phyloP scores from a whole-genome alignment of 2,329 filamentous ascomycete genomes.

The Thermochaetoides dissita region DNA sequence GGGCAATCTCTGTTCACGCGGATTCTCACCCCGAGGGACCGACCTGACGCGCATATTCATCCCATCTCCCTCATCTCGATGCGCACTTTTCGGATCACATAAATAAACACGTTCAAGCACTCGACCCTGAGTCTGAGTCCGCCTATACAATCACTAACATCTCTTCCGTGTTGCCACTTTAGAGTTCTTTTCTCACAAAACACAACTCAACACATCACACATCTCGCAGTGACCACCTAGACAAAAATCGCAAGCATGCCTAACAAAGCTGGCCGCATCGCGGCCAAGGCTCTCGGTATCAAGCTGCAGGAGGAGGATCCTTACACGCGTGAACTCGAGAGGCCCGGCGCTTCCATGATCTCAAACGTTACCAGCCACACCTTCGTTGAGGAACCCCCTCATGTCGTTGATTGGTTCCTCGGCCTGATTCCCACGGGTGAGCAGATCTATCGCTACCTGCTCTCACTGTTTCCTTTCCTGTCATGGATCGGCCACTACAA shows the following conservation, averaged over 20 bases:
- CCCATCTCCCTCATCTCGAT: too few relatives aligned
- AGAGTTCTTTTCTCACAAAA: neutral
- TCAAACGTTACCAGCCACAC: slow-evolving; percentile 59
- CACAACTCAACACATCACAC: neutral
- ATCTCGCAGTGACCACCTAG: too few relatives aligned
- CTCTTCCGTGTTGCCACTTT: neutral
- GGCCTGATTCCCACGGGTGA: slow-evolving; percentile 45
- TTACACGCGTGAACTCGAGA: slow-evolving; percentile 42
- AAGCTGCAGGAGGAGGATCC: slow-evolving; percentile 57
- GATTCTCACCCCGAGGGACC: too few relatives aligned
- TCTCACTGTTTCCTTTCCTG: slow-evolving; percentile 71
- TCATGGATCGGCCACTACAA: slow-evolving; percentile 90
- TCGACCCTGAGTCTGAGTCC: too few relatives aligned
- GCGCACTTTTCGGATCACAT: too few relatives aligned
- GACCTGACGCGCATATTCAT: too few relatives aligned
- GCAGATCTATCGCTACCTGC: slow-evolving; percentile 46
- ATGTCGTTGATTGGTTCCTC: slow-evolving; percentile 55
- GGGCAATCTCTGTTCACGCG: too few relatives aligned
- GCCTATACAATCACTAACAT: too few relatives aligned
- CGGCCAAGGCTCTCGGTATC: slow-evolving; percentile 74
- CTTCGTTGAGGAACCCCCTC: slow-evolving; percentile 74
- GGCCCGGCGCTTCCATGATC: slow-evolving; percentile 65
- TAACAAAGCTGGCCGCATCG: slow-evolving; percentile 48
- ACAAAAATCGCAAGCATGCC: slow-evolving; percentile 4
- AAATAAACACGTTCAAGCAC: too few relatives aligned